Conservation (phyloP, 495 filamentous ascomycete species). For the Penicillium ucsense region DNA sequence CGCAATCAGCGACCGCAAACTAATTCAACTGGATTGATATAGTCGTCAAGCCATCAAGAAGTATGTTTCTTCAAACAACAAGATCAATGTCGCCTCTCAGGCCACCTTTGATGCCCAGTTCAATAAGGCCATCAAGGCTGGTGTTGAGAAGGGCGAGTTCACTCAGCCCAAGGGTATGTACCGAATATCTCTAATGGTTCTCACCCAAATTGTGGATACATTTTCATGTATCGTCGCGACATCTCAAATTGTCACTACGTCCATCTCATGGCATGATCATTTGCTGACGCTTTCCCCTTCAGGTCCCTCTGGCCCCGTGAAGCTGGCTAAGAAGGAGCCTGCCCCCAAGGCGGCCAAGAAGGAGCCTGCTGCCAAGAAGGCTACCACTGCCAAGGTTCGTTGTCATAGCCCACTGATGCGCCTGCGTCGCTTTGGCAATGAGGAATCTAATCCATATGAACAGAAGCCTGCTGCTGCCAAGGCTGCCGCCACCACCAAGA, state of each 20-base stretch:
- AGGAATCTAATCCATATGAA: background rate
- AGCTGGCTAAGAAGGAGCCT: conserved; percentile 81
- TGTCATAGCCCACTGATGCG: background rate
- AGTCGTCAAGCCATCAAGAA: conserved; percentile 97
- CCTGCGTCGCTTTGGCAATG: background rate
- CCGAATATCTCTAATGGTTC: background rate
- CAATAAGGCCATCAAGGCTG: conserved; percentile 83
- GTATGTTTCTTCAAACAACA: conserved; percentile 95
- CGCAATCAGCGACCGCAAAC: conserved; percentile 1
- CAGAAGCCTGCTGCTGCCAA: conserved; percentile 3
- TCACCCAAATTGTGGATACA: background rate
- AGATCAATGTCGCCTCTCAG: conserved; percentile 55
- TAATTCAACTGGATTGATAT: conserved; percentile 9
- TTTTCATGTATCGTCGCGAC: background rate
- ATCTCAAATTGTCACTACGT: too few relatives aligned
- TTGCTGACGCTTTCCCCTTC: conserved; percentile 29
- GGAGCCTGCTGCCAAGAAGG: conserved; percentile 2
- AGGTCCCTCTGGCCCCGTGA: conserved; percentile 91
- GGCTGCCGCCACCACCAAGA: conserved; percentile 11
- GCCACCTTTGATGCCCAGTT: conserved; percentile 80
- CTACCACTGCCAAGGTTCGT: conserved; percentile 8
- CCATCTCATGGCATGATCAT: conserved; percentile 6
- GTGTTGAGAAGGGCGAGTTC: conserved; percentile 85
- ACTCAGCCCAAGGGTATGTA: conserved; percentile 88
- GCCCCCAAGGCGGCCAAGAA: conserved; percentile 41